A percentile compares a stretch with the other conserved stretches of the same genome.
Conservation (phyloP, 2,329 filamentous ascomycete species). For the Sclerotiophoma versabilis region DNA sequence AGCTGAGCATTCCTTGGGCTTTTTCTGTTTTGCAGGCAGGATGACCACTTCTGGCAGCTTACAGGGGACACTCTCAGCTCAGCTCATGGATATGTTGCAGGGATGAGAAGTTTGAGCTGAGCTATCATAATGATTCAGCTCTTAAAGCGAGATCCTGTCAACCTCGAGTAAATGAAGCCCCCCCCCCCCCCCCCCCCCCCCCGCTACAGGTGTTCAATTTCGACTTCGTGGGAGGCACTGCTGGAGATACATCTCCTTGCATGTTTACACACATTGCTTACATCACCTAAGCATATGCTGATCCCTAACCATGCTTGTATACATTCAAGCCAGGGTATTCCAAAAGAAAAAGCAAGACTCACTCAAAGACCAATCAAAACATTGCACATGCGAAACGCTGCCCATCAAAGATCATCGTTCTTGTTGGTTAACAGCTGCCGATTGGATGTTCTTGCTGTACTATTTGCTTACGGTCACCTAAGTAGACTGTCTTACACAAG, state of each 20-base stretch:
- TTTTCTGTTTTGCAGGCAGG: slow-evolving; percentile 21
- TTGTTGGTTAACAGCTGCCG: neutral
- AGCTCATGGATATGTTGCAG: slow-evolving; percentile 23
- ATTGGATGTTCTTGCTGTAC: slow-evolving; percentile 20
- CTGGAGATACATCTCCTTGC: neutral
- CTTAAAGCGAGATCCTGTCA: neutral
- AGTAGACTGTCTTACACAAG: slow-evolving; percentile 16
- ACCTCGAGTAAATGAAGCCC: too few relatives aligned
- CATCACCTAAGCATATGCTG: neutral
- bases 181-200: too few relatives aligned
- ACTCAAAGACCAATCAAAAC: neutral
- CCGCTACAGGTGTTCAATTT: too few relatives aligned
- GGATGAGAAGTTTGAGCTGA: slow-evolving; percentile 17
- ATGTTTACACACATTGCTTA: slow-evolving; percentile 6
- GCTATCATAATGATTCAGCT: too few relatives aligned
- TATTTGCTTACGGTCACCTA: slow-evolving; percentile 25
- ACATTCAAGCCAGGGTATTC: neutral
- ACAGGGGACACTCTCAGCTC: slow-evolving; percentile 23
- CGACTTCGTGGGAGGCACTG: too few relatives aligned
- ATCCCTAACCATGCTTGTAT: neutral
- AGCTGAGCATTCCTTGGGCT: slow-evolving; percentile 21
- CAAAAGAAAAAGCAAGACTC: neutral
- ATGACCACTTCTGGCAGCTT: slow-evolving; percentile 21
- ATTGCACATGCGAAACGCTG: slow-evolving; percentile 1
- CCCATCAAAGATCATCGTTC: neutral